These are phyloP conservation scores for Xylaria sp. DNA, from an alignment of 2,329 filamentous ascomycete genomes.

Conservation along the genomic window DNA sequence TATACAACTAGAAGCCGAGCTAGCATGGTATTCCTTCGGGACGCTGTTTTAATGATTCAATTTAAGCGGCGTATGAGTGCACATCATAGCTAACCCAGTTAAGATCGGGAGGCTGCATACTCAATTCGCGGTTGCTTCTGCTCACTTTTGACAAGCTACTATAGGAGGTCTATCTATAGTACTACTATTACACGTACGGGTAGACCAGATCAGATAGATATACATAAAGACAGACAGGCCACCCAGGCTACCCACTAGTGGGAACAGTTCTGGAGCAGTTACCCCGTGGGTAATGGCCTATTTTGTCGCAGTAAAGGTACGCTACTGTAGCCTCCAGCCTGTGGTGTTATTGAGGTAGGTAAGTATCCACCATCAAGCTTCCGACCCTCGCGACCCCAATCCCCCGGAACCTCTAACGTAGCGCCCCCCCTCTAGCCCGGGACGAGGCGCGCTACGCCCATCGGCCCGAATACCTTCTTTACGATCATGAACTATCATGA, in stretches of 20 bases:
- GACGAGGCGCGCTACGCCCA: conserved; percentile 13
- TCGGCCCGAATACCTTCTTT: conserved; percentile 28
- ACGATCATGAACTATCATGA: conserved; percentile 11
- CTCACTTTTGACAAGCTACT: no score
- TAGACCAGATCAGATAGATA: not conserved
- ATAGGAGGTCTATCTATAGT: no score
- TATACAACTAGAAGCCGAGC: not conserved
- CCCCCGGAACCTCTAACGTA: conserved; percentile 13
- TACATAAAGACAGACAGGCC: no score
- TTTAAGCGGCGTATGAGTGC: not conserved
- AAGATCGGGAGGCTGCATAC: no score
- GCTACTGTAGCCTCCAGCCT: not conserved
- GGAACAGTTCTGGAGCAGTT: no score
- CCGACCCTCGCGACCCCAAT: conserved; percentile 17
- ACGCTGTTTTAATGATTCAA: not conserved
- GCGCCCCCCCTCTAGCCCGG: conserved; percentile 17
- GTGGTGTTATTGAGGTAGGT: no score
- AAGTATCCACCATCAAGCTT: not conserved
- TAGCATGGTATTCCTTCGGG: not conserved
- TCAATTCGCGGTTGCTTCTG: no score
- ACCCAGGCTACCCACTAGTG: no score
- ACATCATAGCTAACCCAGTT: no score
- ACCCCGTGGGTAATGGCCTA: not conserved
- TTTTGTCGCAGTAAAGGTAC: not conserved
- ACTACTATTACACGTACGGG: not conserved